A percentile compares a stretch with the other conserved stretches of the same genome.
phyloP scores from a whole-genome alignment of 2,329 filamentous ascomycete species.

The Pseudonectria buxi region DNA sequence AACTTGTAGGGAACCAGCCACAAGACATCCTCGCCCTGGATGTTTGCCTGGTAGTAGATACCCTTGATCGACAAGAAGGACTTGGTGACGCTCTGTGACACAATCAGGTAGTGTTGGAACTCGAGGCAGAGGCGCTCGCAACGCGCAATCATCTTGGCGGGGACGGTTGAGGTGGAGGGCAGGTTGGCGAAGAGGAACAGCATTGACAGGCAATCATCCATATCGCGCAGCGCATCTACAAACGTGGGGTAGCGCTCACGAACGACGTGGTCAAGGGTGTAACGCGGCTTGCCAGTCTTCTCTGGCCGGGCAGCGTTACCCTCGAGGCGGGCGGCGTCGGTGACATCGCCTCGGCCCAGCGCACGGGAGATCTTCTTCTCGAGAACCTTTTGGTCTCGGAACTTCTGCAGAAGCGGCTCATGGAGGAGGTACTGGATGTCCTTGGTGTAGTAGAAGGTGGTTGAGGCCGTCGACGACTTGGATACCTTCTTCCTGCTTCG shows the following conservation, averaged over 20 bases:
- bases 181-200: slow-evolving; percentile 96
- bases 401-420: slow-evolving; percentile 88
- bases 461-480: slow-evolving; percentile 82
- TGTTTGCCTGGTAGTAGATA: slow-evolving; percentile 97
- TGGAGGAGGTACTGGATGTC: slow-evolving; percentile 98
- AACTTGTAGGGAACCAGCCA: slow-evolving; percentile 98
- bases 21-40: slow-evolving; percentile 92
- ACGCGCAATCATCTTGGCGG: slow-evolving; percentile 89
- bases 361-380: slow-evolving; percentile 96
- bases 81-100: slow-evolving; percentile 84
- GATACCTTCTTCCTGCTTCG: slow-evolving; percentile 95
- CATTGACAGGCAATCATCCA: slow-evolving; percentile 95
- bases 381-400: slow-evolving; percentile 92
- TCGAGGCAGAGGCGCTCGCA: slow-evolving; percentile 91
- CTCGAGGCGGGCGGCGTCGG: slow-evolving; percentile 82
- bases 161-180: slow-evolving; percentile 80
- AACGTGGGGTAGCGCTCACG: slow-evolving; percentile 98
- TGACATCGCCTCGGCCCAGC: slow-evolving; percentile 82
- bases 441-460: slow-evolving; percentile 87
- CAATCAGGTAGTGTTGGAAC: slow-evolving; percentile 96
- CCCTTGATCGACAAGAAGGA: slow-evolving; percentile 98
- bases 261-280: slow-evolving; percentile 93
- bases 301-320: slow-evolving; percentile 79
- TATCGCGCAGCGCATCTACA: slow-evolving; percentile 83
- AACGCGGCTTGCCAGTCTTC: slow-evolving; percentile 80